Conservation (phyloP, 108 stramenopile genomes). For the Thalassiosira profunda region DNA sequence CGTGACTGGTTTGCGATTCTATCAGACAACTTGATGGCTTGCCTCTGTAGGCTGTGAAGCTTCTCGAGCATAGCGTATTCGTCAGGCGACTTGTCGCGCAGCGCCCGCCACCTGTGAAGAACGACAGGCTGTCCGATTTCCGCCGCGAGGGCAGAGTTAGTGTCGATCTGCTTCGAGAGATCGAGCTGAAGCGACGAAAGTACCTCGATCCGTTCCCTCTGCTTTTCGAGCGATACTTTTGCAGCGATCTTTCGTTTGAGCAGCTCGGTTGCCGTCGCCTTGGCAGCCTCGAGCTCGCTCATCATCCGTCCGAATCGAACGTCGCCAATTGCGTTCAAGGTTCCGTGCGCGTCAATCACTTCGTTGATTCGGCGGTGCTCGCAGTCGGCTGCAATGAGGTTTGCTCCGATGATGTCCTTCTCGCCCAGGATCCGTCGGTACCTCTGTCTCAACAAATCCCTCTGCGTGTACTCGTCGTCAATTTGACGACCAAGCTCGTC, state of each 20-base stretch:
- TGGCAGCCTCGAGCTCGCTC: neutral
- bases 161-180: too few relatives aligned
- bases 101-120: too few relatives aligned
- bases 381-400: constrained; percentile 2
- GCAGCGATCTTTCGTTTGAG: neutral
- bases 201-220: constrained; percentile 7
- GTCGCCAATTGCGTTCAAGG: neutral
- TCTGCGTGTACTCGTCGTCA: constrained; percentile 1
- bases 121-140: too few relatives aligned
- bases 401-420: neutral
- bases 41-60: too few relatives aligned
- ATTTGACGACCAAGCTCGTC: constrained; percentile 11
- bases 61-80: too few relatives aligned
- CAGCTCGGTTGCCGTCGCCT: neutral
- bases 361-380: constrained; percentile 1
- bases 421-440: neutral
- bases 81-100: too few relatives aligned
- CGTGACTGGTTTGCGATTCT: too few relatives aligned
- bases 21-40: too few relatives aligned
- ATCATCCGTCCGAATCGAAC: neutral
- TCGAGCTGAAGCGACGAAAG: constrained; percentile 10
- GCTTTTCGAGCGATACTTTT: neutral
- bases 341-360: neutral
- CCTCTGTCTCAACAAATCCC: constrained; percentile 10
- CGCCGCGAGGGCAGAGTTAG: too few relatives aligned